phyloP scores from a whole-genome alignment of 2,329 filamentous ascomycete species.

The Cordyceps tenuipes region DNA sequence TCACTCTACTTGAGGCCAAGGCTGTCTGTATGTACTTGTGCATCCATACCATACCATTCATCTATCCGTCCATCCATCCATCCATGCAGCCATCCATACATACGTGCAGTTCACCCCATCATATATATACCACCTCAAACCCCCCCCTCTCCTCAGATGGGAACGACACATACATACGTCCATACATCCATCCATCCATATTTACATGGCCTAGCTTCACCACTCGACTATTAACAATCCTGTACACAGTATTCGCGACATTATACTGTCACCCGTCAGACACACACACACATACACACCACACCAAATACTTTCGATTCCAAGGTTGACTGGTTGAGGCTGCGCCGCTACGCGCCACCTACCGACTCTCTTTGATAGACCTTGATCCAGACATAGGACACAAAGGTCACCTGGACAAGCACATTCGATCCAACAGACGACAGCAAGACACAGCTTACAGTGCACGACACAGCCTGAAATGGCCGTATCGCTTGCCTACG shows the following conservation, averaged over 20 bases:
- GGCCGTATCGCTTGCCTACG: constrained; percentile 29
- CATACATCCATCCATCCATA: not conserved
- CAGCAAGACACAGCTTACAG: not conserved
- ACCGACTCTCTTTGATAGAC: not conserved
- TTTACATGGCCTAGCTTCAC: not conserved
- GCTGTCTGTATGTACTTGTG: not conserved
- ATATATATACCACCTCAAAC: constrained; percentile 14
- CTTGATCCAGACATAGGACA: not conserved
- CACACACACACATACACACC: too few species aligned
- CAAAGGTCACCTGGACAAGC: not conserved
- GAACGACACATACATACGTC: not conserved
- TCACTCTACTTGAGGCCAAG: not conserved
- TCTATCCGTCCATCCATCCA: too few species aligned
- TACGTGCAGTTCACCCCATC: not conserved
- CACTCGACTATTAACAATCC: not conserved
- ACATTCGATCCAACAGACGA: not conserved
- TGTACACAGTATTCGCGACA: not conserved
- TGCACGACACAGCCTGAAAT: constrained; percentile 13
- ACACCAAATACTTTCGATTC: too few species aligned
- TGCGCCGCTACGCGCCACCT: not conserved
- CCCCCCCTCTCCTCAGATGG: constrained; percentile 16
- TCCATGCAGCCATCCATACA: too few species aligned
- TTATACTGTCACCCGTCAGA: not conserved
- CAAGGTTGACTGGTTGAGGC: not conserved
- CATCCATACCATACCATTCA: too few species aligned